These are phyloP conservation scores for Thuidium tamariscinum DNA, from an alignment of 225 moss, liverwort and hornwort species.

Conservation along the genomic window DNA sequence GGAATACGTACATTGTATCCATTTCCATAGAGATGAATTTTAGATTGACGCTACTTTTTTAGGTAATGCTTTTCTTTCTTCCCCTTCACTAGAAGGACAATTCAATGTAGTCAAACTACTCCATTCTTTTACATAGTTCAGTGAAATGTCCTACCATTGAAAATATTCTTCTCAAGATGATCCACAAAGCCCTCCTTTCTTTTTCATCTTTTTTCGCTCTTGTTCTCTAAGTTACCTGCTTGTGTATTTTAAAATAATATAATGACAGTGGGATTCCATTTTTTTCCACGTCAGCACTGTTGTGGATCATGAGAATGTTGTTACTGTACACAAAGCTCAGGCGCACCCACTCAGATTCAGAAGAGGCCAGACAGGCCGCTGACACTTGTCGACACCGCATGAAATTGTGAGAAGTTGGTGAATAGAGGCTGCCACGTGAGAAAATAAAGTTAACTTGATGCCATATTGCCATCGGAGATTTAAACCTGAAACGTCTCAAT, in stretches of 20 bases:
- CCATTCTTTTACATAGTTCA: neutral
- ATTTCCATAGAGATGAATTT: neutral
- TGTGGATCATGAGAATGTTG: neutral
- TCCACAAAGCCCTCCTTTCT: neutral
- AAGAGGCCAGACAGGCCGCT: neutral
- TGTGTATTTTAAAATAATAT: neutral
- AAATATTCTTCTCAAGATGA: neutral
- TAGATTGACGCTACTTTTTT: neutral
- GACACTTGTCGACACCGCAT: neutral
- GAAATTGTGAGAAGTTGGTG: neutral
- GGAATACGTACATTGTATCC: neutral
- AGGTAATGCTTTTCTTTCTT: accelerated
- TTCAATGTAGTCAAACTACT: neutral
- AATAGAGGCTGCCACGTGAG: neutral
- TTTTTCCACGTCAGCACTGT: neutral
- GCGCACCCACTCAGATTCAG: neutral
- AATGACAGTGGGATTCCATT: neutral
- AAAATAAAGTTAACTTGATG: neutral
- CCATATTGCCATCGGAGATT: neutral
- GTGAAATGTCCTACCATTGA: neutral
- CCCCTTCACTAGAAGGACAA: neutral
- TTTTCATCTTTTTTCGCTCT: neutral
- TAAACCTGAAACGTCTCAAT: too few species aligned
- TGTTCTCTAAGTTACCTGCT: neutral
- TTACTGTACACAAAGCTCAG: neutral